Evolutionary conservation across 2,329 filamentous ascomycete species (phyloP), one percentile per base, ranked within the genome.

Genomic region (Fusarium floridanum): DNA sequence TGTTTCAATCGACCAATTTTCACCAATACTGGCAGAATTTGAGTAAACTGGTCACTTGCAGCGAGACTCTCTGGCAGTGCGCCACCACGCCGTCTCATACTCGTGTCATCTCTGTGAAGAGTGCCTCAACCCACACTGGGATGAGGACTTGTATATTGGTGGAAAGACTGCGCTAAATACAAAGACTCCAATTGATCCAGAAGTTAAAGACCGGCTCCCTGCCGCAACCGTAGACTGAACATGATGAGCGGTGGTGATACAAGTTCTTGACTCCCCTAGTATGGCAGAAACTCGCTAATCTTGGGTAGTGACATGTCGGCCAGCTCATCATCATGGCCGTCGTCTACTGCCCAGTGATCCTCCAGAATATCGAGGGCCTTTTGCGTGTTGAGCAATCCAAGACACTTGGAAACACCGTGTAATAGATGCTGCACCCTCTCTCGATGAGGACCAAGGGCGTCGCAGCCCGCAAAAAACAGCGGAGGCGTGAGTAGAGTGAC

Each of bases 311-410:
- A 62, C 16, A 41, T 64, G 43, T 74, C 57, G n/a, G 72, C 72
- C 4, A 74, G 12, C 3, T 48, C 65, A 11, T 74, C 72, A 3
- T 75, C 60, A 24, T 72, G 8, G 2, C 72, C 72, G 2, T 60
- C 34, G 16, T 74, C 72, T 1, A 50, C 27, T 17, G 34, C 32
- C 72, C 72, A 74, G 16, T 73, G 72, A 1, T 61, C 39, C 22
- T 75, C 72, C 4, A 74, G 34, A 12, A 74, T 69, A 20, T 74
- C 72, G 10, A 74, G 50, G 6, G 72, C 72, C 48, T 61, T 53
- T 32, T 73, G 72, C 1, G 72, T 66, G 24, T 74, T 74, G 22
- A 74, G 29, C 0, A 74, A 22, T 0, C 72, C 72, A 16, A 74
- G 60, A 4, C 65, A 53, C 6, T 59, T 70, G 2, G 72, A 74